A percentile compares a stretch with the other conserved stretches of the same genome.
Conservation (phyloP, 2,329 filamentous ascomycete genomes). For the Ophiocordyceps polyrhachis-furcata region DNA sequence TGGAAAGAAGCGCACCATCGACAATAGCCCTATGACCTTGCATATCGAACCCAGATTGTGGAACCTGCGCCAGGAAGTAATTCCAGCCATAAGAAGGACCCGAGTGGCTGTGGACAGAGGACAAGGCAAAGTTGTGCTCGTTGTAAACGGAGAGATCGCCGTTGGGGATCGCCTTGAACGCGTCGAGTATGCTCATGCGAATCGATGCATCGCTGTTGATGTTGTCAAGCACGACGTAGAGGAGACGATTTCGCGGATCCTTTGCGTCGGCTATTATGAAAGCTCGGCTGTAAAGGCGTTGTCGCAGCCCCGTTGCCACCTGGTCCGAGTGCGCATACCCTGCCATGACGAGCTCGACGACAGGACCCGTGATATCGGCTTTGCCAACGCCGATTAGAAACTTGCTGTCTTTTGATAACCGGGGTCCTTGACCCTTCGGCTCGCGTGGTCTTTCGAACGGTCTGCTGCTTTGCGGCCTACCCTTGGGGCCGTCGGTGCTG, state of each 20-base stretch:
- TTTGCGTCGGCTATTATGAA: conserved; percentile 65
- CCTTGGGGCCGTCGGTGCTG: too few species aligned
- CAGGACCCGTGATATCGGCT: conserved; percentile 47
- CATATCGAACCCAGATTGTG: conserved; percentile 66
- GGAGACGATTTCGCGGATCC: conserved; percentile 50
- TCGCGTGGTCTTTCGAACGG: too few species aligned
- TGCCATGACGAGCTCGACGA: conserved; percentile 80
- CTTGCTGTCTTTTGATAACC: conserved; percentile 8
- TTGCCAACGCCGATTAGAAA: conserved; percentile 38
- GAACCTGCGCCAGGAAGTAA: conserved; percentile 81
- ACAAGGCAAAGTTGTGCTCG: conserved; percentile 69
- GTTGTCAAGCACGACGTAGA: conserved; percentile 80
- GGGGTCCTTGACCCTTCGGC: neutral
- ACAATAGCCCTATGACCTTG: conserved; percentile 83
- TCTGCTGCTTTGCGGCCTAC: too few species aligned
- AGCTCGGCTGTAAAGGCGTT: conserved; percentile 72
- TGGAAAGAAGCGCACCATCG: conserved; percentile 64
- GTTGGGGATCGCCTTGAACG: conserved; percentile 44
- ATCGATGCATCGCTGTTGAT: conserved; percentile 79
- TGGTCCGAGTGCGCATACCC: conserved; percentile 77
- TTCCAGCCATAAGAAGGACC: conserved; percentile 88
- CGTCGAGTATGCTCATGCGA: conserved; percentile 68
- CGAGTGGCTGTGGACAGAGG: conserved; percentile 82
- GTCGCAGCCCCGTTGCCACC: conserved; percentile 63
- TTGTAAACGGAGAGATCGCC: conserved; percentile 55